A percentile compares a stretch with the other conserved stretches of the same genome.
phyloP scores from a whole-genome alignment of 1,139 yeast species.

The Candida glucosophila region DNA sequence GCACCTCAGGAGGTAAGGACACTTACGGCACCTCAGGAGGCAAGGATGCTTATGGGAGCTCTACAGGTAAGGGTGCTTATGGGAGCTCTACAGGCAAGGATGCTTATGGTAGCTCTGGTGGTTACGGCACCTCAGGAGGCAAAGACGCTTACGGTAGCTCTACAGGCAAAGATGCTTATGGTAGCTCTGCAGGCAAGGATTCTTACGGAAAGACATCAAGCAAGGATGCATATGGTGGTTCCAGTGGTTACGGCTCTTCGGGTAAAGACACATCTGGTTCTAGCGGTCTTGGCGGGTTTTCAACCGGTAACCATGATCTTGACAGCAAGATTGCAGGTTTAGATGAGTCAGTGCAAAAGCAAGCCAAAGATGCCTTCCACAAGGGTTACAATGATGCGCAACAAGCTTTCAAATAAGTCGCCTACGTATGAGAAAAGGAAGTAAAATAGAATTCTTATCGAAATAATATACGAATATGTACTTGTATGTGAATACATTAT shows the following conservation, averaged over 20 bases:
- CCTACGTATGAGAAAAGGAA: slow-evolving; percentile 1
- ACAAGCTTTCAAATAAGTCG: slow-evolving; percentile 13
- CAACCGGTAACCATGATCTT: slow-evolving; percentile 27
- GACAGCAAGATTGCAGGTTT: slow-evolving; percentile 25
- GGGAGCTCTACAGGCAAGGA: slow-evolving; percentile 1
- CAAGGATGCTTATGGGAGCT: no score
- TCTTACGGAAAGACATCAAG: slow-evolving; percentile 1
- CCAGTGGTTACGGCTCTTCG: slow-evolving; percentile 1
- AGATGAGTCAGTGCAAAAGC: slow-evolving; percentile 25
- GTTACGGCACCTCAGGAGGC: slow-evolving; percentile 1
- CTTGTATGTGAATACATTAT: not conserved
- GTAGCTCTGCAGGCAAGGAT: slow-evolving; percentile 1
- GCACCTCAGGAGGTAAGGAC: slow-evolving; percentile 7
- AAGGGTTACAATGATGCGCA: slow-evolving; percentile 30
- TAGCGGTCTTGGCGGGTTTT: slow-evolving; percentile 11
- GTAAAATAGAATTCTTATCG: slow-evolving; percentile 1
- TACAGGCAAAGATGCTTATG: slow-evolving; percentile 3
- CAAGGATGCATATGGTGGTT: slow-evolving; percentile 1
- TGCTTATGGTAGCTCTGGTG: slow-evolving; percentile 2
- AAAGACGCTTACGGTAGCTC: slow-evolving; percentile 2
- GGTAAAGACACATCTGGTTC: slow-evolving; percentile 3
- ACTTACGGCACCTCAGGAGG: slow-evolving; percentile 6
- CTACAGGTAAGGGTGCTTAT: slow-evolving; percentile 2
- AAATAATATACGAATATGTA: no score
- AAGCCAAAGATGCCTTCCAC: slow-evolving; percentile 31